Base-by-base conservation (phyloP, 352 stramenopile species). In the Phytophthora colocasiae region DNA sequence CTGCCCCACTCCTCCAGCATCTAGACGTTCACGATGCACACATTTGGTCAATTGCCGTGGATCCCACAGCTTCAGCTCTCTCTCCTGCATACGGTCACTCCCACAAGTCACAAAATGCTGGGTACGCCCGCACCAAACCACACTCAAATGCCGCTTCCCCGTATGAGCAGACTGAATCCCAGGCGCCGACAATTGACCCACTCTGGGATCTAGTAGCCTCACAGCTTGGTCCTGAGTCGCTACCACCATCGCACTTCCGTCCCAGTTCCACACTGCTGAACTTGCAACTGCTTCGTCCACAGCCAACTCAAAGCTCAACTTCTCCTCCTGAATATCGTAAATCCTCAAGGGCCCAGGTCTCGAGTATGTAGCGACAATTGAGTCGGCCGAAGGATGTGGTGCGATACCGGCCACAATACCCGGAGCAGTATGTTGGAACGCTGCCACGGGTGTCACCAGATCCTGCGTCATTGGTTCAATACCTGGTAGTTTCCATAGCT, bases 61-160 rank as follows among this genome's bases (percentile, higher is more conserved):
- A 17, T 95, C 87, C 87, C 85, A 95, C 6, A 95, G 63, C 64
- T 92, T 92, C 10, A 95, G 58, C 50, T 95, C 87, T 3, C 83
- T 62, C 49, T 93, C 85, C 47, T 91, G 85, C 75, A 91, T 81
- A 8, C 54, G 59, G 50, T 89, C 81, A 49, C 77, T 87, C 11
- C 87, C 85, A 10, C 74, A 78, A 3, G 85, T 91, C 24, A 90
- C 27, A 50, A 92, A 86, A 32, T 81, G 69, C 26, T 82, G 74
- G 14, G 65, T 72, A 4, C 72, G 70, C 27, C 80, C 81, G 56
- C 80, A 88, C 85, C 85, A 95, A 1, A 73, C 61, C 9, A 92
- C 73, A 69, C 70, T 85, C 19, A 78, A 66, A 17, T 77, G 74
- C 12, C 78, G 67, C 8, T 80, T 77, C 0, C 85, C 84, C 5